Evolutionary conservation across 306 rosid genomes (phyloP).

Genomic region (Comarum palustre): DNA sequence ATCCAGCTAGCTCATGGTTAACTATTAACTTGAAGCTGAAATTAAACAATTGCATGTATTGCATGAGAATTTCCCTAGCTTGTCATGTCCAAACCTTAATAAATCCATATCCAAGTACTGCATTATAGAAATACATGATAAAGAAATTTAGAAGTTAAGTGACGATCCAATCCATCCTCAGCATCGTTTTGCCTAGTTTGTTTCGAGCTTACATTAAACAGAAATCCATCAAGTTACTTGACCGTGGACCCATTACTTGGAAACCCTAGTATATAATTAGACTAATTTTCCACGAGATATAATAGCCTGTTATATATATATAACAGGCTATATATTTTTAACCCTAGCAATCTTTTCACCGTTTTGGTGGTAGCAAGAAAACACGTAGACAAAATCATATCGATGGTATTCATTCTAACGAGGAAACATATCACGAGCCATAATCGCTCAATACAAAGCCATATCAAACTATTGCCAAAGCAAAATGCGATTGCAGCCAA

Average conservation of each 20-base stretch:
- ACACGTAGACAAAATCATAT: not conserved
- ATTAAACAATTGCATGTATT: not conserved
- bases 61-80: conserved; percentile 9
- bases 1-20: conserved; percentile 1
- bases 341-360: not conserved
- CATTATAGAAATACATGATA: not conserved
- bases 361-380: not conserved
- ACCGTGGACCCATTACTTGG: conserved; percentile 13
- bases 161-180: not conserved
- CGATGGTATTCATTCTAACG: not conserved
- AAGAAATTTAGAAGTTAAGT: not conserved
- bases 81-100: not conserved
- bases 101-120: not conserved
- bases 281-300: conserved; percentile 6
- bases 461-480: not conserved
- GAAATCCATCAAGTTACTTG: not conserved
- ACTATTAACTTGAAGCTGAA: not conserved
- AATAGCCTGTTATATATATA: not conserved
- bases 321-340: too few relatives aligned
- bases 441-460: not conserved
- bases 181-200: not conserved
- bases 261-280: not conserved
- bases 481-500: conserved; percentile 1
- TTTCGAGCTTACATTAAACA: not conserved
- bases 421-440: conserved; percentile 16